phyloP scores from a whole-genome alignment of 495 filamentous ascomycete species.

The Cercophora scortea region DNA sequence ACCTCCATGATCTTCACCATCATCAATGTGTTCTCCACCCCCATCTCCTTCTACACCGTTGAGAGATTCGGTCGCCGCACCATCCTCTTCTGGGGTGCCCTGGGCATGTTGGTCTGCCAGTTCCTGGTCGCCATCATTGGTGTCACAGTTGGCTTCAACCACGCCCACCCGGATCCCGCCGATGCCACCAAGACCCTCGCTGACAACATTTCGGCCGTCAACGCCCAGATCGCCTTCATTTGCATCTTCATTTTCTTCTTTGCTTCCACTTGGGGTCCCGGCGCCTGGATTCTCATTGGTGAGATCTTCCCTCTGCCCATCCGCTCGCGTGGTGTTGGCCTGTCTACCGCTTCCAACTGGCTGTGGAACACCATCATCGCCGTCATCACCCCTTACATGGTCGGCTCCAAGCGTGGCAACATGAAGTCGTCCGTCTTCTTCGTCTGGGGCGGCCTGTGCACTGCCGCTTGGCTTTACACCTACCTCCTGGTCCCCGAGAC shows the following conservation, averaged over 20 bases:
- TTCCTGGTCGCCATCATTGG: slow-evolving; percentile 77
- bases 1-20: slow-evolving; percentile 72
- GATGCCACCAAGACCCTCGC: slow-evolving; percentile 1
- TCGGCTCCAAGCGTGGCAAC: slow-evolving; percentile 53
- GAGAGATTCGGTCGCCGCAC: slow-evolving; percentile 71
- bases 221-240: slow-evolving; percentile 62
- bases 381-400: slow-evolving; percentile 76
- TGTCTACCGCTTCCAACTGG: slow-evolving; percentile 84
- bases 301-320: slow-evolving; percentile 83
- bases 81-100: slow-evolving; percentile 66
- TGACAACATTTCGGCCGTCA: slow-evolving; percentile 50
- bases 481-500: slow-evolving; percentile 81
- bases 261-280: slow-evolving; percentile 71
- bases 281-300: slow-evolving; percentile 75
- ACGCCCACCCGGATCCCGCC: neutral
- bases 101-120: slow-evolving; percentile 73
- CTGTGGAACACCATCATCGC: slow-evolving; percentile 73
- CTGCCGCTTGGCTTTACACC: slow-evolving; percentile 56
- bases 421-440: slow-evolving; percentile 71
- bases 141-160: neutral
- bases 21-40: slow-evolving; percentile 77
- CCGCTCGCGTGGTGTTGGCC: slow-evolving; percentile 69
- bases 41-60: slow-evolving; percentile 72
- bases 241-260: slow-evolving; percentile 83
- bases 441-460: slow-evolving; percentile 68